Base-by-base conservation (phyloP, 1,284 basidiomycete species). In the Sphagnurus paluster region DNA sequence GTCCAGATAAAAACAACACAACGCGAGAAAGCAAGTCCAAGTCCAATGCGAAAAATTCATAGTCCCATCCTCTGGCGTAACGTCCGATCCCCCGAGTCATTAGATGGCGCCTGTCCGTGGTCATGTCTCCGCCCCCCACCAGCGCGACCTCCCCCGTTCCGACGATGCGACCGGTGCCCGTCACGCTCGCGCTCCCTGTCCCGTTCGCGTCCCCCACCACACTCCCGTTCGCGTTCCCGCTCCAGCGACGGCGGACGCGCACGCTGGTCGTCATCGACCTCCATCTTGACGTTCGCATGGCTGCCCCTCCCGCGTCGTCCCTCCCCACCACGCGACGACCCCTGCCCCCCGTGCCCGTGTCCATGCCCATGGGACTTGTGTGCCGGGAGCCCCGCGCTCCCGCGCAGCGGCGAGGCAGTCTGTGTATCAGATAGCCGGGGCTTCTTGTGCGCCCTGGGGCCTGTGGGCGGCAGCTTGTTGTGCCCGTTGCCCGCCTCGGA, bases 31-130 rank as follows among this genome's bases (percentile, higher is more conserved):
- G 21, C 28, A 20, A 44, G 33, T 26, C 19, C 37, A 38, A 37
- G 14, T 11, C 16, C 23, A 29, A 41, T 13, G 20, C 24, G 24
- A 25, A 28, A 39, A 34, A 11, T 39, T 77, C 67, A 84, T 33
- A 87, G 71, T 66, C 84, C 87, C 81, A 89, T 77, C 59, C 85
- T 72, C 66, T 88, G 82, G 64, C 83, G 83, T 72, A 89, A 82
- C 73, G 85, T 86, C 79, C 86, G 85, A 72, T 85, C 84, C 40
- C 69, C 76, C 53, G 57, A 65, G 55, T 53, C 64, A 54, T 58
- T 68, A 48, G 39, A 54, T 48, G n/a, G n/a, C n/a, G 50, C 48
- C 41, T 43, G 48, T 42, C 38, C 58, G 47, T 55, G 48, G 37
- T 56, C 56, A 24, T 49, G 44, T 26, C 50, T 52, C 26, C 57